Evolutionary conservation across 164 flowering plant species (phyloP).

Genomic region (Aristolochia californica): DNA sequence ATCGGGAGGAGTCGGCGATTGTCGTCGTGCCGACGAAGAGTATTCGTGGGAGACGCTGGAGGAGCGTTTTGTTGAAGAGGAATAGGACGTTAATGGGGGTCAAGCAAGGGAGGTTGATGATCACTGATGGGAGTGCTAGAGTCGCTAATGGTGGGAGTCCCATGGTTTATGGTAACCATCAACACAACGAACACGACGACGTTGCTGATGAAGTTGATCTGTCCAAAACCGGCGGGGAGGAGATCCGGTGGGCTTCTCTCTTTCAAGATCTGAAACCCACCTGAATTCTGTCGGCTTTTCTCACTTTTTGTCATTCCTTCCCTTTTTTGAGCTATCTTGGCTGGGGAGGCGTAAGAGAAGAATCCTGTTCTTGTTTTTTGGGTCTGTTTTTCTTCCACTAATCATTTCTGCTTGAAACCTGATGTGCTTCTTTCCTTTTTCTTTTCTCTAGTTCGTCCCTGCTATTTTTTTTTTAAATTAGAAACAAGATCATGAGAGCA

Average conservation of each 20-base stretch:
- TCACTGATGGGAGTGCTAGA: constrained; percentile 34
- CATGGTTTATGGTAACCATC: not conserved
- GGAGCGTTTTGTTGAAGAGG: constrained; percentile 49
- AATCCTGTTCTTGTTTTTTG: too few relatives aligned
- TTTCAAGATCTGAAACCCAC: constrained; percentile 74
- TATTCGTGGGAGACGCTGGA: constrained; percentile 41
- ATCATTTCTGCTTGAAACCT: not conserved
- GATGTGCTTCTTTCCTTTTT: not conserved
- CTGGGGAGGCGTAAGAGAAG: too few relatives aligned
- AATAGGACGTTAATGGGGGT: constrained; percentile 23
- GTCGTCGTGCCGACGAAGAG: constrained; percentile 33
- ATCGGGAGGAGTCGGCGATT: constrained; percentile 41
- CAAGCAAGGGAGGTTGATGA: constrained; percentile 36
- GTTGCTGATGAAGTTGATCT: too few relatives aligned
- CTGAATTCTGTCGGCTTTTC: constrained; percentile 18
- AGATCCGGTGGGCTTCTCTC: constrained; percentile 51
- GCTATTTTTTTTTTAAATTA: constrained; percentile 9
- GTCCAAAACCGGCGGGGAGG: constrained; percentile 8
- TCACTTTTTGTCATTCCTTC: not conserved
- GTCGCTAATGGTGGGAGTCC: constrained; percentile 16
- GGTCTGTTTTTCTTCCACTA: not conserved
- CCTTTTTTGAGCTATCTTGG: not conserved
- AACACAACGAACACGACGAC: too few relatives aligned
- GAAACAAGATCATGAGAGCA: too few relatives aligned
- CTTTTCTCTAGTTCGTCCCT: constrained; percentile 17